Base-by-base conservation (phyloP, 2,329 filamentous ascomycete genomes). In the Fusarium oxysporum region DNA sequence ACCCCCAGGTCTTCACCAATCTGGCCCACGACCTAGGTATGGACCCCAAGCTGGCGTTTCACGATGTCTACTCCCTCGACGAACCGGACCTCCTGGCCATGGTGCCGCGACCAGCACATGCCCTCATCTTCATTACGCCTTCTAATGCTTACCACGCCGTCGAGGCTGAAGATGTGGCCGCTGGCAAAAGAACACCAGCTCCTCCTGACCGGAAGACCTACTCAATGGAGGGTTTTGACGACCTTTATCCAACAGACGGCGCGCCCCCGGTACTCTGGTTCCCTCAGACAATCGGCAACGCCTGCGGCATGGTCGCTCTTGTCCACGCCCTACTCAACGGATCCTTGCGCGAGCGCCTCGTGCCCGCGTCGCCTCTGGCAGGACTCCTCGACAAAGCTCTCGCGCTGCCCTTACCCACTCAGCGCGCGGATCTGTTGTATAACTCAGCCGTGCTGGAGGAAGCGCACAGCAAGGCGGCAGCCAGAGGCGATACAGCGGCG, bases 261-360 rank as follows among this genome's bases (percentile, higher is more conserved):
- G 14, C 5, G 11, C 23, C 41, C 6, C 30, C 47, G 0, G 47
- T 50, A 16, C 47, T 50, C 5, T 50, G 47, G 47, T 50, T 50
- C 1, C 47, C 47, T 11, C 47, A 50, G 16, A 50, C 47, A 10
- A 50, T 50, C 16, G 47, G 47, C 11, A 50, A 50, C 30, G 47
- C 47, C 11, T 50, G 47, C 4, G 47, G 47, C 2, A 50, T 50
- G 47, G 30, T 50, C 13, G 30, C 47, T 0, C 47, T 50, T 6
- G 8, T 50, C 6, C 47, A 50, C 6, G n/a, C 47, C 16, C n/a
- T 50, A 0, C 47, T 50, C 30, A 50, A 50, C n/a, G 47, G 47
- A 0, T 23, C n/a, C 0, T 19, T 50, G 0, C 47, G 30, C 1
- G 16, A 50, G n/a, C 47, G 11, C 2, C 30, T 50, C 0, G 16